phyloP scores from a whole-genome alignment of 345 rosid genomes.

The Sisymbrium altissimum region DNA sequence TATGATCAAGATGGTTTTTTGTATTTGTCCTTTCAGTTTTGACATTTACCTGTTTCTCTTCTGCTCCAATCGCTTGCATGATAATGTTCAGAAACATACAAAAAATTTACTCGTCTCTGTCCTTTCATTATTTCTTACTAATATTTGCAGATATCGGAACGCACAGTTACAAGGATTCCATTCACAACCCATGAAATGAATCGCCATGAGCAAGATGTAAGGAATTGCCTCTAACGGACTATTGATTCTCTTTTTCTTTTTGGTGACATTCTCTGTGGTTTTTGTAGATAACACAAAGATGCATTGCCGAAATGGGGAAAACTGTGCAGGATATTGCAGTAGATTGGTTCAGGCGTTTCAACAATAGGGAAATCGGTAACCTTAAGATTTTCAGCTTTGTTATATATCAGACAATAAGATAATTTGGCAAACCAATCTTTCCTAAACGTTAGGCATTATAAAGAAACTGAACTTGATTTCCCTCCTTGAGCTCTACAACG shows the following conservation, averaged over 20 bases:
- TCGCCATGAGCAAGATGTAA: slow-evolving; percentile 83
- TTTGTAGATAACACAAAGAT: slow-evolving; percentile 70
- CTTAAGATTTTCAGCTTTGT: not conserved
- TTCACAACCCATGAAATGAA: slow-evolving; percentile 67
- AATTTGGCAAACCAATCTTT: not conserved
- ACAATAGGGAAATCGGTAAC: slow-evolving; percentile 71
- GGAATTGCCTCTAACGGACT: slow-evolving; percentile 1
- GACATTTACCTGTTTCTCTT: too few relatives aligned
- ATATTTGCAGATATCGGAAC: slow-evolving; percentile 59
- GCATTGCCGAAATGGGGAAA: slow-evolving; percentile 59
- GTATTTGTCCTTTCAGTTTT: too few relatives aligned
- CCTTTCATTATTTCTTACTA: not conserved
- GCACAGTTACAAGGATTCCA: slow-evolving; percentile 58
- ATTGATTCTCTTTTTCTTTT: not conserved
- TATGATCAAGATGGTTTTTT: too few relatives aligned
- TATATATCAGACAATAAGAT: not conserved
- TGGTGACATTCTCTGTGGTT: slow-evolving; percentile 17
- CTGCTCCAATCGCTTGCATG: too few relatives aligned
- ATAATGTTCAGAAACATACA: too few relatives aligned
- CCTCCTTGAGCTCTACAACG: not conserved
- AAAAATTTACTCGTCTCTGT: too few relatives aligned
- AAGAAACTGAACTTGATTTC: not conserved
- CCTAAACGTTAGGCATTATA: not conserved
- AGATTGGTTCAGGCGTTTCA: slow-evolving; percentile 62
- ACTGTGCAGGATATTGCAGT: slow-evolving; percentile 62